Evolutionary conservation across 345 rosid species (phyloP), one percentile per base, ranked within the genome.

Genomic region (Trapa bicornis): DNA sequence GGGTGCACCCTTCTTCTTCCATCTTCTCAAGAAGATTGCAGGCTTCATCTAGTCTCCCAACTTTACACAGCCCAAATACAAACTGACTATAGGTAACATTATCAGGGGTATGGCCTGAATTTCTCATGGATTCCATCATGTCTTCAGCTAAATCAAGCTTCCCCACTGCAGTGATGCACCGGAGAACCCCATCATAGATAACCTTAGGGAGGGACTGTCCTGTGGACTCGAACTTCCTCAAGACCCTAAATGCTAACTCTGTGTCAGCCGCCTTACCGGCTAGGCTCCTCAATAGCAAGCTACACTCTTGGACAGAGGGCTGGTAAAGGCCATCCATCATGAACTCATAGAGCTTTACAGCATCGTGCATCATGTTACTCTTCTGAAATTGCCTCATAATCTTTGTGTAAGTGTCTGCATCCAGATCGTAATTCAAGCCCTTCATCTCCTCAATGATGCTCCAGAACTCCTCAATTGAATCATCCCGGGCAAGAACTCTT

Each of bases 281-380:
- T 72, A 92, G 73, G 68, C 76, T 80, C 72, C 84, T 76, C 72
- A 92, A 65, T 50, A 92, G 86, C 22, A 82, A 71, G 75, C 70
- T 74, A 75, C 96, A 89, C 67, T 86, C 86, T 70, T 87, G 86
- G 76, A 71, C 67, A 0, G 89, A 81, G 65, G 96, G 98, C 82
- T 83, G 85, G 76, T 76, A 89, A 0, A 83, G 96, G 52, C 96
- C 78, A 77, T 89, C 95, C 93, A 87, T 92, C 98, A 89, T 87
- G 71, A 80, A 73, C 75, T 89, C 96, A 65, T 82, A 89, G 65
- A 92, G 84, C 86, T 81, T 85, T 39, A 92, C 98, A 0, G 91
- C 89, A 47, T 84, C 92, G 29, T 75, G 74, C 80, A 80, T 76
- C 90, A 88, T 79, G 75, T 76, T 86, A 56, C 0, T 72, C 71